Percentiles rank a stretch among this genome's conserved stretches.
phyloP scores from a whole-genome alignment of 2,329 filamentous ascomycete species.

The Scytalidium sp. region DNA sequence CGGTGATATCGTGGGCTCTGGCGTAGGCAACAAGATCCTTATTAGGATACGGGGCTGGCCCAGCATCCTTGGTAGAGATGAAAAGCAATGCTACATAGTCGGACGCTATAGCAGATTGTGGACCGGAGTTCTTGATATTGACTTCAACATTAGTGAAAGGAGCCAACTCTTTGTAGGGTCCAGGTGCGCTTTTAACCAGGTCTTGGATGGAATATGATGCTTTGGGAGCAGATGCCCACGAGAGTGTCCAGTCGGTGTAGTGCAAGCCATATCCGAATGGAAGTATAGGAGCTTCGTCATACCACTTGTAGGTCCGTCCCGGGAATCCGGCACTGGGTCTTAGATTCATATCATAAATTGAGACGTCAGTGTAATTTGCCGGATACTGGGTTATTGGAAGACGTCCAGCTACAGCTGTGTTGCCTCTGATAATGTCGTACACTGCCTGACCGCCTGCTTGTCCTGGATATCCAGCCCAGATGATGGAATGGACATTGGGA shows the following conservation, averaged over 20 bases:
- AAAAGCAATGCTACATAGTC: constrained; percentile 54
- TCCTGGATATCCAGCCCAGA: constrained; percentile 57
- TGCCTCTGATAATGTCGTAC: constrained; percentile 48
- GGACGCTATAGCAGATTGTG: constrained; percentile 37
- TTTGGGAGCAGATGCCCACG: constrained; percentile 10
- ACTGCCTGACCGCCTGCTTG: constrained; percentile 54
- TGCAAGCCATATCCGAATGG: constrained; percentile 55
- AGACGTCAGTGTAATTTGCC: constrained; percentile 23
- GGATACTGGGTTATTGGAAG: constrained; percentile 55
- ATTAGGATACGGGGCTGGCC: constrained; percentile 46
- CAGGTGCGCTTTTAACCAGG: not conserved
- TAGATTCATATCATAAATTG: constrained; percentile 56
- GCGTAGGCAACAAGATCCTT: constrained; percentile 50
- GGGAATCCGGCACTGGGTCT: constrained; percentile 35
- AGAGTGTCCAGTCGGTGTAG: constrained; percentile 49
- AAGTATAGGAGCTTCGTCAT: constrained; percentile 43
- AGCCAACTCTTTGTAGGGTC: constrained; percentile 21
- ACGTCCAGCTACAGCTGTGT: constrained; percentile 46
- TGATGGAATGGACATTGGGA: constrained; percentile 43
- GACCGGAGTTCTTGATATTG: constrained; percentile 43
- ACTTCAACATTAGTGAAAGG: constrained; percentile 32
- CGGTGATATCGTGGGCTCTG: not conserved
- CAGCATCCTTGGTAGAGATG: constrained; percentile 39
- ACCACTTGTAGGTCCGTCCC: constrained; percentile 59
- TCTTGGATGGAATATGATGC: constrained; percentile 9